Evolutionary conservation across 176 grass and related monocot species (phyloP).

Genomic region (Aechmea fasciata): DNA sequence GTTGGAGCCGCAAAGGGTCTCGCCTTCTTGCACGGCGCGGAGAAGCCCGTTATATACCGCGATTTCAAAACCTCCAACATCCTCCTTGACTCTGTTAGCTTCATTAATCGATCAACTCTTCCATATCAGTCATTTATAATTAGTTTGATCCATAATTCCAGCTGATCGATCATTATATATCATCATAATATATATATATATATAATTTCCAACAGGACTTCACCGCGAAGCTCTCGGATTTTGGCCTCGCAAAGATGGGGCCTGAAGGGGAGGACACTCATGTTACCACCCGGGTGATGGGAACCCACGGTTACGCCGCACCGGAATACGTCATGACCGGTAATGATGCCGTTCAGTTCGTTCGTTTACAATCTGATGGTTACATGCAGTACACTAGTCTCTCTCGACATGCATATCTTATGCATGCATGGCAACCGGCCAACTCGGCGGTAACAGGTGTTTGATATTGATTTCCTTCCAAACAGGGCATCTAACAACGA

Average conservation of each 20-base stretch:
- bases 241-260: constrained; percentile 87
- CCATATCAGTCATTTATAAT: too few species aligned
- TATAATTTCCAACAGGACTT: constrained; percentile 45
- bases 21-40: constrained; percentile 68
- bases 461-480: neutral
- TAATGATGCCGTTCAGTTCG: neutral
- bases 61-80: constrained; percentile 98
- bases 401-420: neutral
- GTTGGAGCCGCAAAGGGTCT: constrained; percentile 84
- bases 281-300: constrained; percentile 95
- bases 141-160: too few species aligned
- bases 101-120: neutral
- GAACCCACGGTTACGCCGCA: constrained; percentile 87
- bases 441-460: neutral
- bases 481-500: constrained; percentile 63
- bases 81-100: constrained; percentile 58
- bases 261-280: constrained; percentile 87
- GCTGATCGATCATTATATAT: too few species aligned
- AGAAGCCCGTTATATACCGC: constrained; percentile 69
- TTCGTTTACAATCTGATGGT: too few species aligned
- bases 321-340: constrained; percentile 93
- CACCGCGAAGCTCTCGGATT: constrained; percentile 86
- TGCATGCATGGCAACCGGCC: neutral
- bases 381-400: too few species aligned
- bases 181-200: too few species aligned